phyloP scores from a whole-genome alignment of 495 filamentous ascomycete species.

The Xylaria venustula region DNA sequence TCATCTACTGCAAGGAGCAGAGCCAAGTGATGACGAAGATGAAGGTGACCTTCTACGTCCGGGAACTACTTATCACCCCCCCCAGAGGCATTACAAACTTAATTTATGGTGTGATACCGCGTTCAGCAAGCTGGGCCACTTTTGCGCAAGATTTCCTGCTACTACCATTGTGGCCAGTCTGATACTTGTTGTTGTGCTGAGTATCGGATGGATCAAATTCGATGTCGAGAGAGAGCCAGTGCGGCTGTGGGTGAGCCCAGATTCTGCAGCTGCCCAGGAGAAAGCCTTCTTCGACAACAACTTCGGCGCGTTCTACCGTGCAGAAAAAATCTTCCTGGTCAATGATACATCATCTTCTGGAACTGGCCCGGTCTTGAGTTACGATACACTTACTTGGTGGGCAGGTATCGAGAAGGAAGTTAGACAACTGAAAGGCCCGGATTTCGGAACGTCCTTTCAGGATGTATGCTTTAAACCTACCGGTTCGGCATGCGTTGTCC shows the following conservation, averaged over 20 bases:
- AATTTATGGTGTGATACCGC: slow-evolving; percentile 75
- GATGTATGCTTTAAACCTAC: slow-evolving; percentile 95
- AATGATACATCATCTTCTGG: slow-evolving; percentile 70
- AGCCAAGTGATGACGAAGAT: slow-evolving; percentile 86
- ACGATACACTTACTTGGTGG: slow-evolving; percentile 91
- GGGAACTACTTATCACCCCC: slow-evolving; percentile 66
- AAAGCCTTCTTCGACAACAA: slow-evolving; percentile 93
- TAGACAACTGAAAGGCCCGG: slow-evolving; percentile 61
- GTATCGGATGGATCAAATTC: slow-evolving; percentile 83
- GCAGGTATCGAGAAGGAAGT: slow-evolving; percentile 82
- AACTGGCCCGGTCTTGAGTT: slow-evolving; percentile 74
- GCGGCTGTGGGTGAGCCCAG: slow-evolving; percentile 90
- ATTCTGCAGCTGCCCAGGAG: slow-evolving; percentile 85
- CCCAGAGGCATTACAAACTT: slow-evolving; percentile 69
- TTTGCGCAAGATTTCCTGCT: slow-evolving; percentile 77
- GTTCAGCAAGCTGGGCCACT: slow-evolving; percentile 79
- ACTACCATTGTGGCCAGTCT: slow-evolving; percentile 75
- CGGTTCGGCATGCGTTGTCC: slow-evolving; percentile 85
- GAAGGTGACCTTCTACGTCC: slow-evolving; percentile 75
- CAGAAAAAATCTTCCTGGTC: slow-evolving; percentile 89
- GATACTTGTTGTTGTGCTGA: slow-evolving; percentile 69
- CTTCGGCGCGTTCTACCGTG: slow-evolving; percentile 93
- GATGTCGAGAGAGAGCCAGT: slow-evolving; percentile 86
- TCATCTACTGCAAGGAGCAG: slow-evolving; percentile 79
- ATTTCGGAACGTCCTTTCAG: slow-evolving; percentile 63